Base-by-base conservation (phyloP, 2,329 filamentous ascomycete genomes). In the Pezizomycotina sp. region DNA sequence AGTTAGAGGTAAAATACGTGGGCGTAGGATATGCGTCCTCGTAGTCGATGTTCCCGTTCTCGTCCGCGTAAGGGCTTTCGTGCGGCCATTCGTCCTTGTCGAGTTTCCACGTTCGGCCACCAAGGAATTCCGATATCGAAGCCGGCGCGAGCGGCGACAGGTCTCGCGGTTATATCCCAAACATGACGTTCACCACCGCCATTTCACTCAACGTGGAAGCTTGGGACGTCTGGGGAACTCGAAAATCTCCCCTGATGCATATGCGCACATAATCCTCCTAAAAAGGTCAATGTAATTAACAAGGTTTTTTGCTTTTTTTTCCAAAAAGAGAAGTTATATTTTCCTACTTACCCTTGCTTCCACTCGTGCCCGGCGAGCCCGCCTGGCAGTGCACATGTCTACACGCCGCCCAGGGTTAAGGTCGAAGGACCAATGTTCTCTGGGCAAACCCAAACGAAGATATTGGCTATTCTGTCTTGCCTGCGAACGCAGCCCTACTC, bases 11-110 rank as follows among this genome's bases (percentile, higher is more conserved):
- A 21, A 37, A 42, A 28, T 46, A 46, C 13, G 43, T 46, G 12
- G 43, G 43, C 7, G 36, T 42, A 7, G 43, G 43, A 24, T 46
- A 46, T 22, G 40, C 10, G 6, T 46, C 43, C 14, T 46, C 42
- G 8, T 29, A 32, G 25, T 46, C 37, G 27, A 45, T 22, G 9
- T 22, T 27, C 12, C 42, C 43, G n/a, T 40, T 25, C 14, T 26
- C 26, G 19, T 46, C 29, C 18, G 35, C 34, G 24, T 43, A 45
- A 27, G 31, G 42, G 19, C 33, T 35, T 14, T 28, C 31, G 29
- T 23, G 16, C 15, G 14, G 27, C 18, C 29, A 16, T 12, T 44
- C 21, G 7, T 28, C 27, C n/a, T 35, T 31, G n/a, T 33, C 23
- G 5, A 31, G 23, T 21, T 9, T 19, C 43, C 43, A 46, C 13